phyloP scores from a whole-genome alignment of 1,284 basidiomycete genomes.

The Salmacisia buchloeana region DNA sequence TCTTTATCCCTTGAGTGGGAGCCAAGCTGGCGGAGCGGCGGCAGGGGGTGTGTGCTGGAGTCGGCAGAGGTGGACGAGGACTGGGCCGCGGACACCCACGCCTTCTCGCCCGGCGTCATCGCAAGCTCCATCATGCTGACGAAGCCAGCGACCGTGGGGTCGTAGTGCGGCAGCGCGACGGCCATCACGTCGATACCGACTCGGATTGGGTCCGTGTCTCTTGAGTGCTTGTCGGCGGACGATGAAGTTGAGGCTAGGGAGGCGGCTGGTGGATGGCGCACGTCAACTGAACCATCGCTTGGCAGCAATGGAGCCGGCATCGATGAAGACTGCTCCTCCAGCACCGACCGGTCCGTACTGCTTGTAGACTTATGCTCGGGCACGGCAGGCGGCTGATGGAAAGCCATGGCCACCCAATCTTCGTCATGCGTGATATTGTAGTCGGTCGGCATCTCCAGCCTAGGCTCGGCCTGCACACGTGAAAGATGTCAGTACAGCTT shows the following conservation, averaged over 20 bases:
- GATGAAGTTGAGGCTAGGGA: background rate
- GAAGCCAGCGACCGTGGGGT: constrained; percentile 22
- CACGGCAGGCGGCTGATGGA: constrained; percentile 10
- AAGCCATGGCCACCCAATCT: constrained; percentile 44
- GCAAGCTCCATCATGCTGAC: constrained; percentile 41
- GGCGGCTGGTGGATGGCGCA: background rate
- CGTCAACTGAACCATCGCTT: no score
- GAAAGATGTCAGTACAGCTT: background rate
- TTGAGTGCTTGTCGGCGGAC: background rate
- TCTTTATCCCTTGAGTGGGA: no score
- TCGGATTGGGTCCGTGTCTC: background rate
- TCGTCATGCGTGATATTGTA: constrained; percentile 45
- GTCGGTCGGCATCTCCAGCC: constrained; percentile 16
- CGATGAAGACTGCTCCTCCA: no score
- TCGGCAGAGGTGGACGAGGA: background rate
- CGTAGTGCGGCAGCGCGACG: constrained; percentile 34
- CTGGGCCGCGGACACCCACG: constrained; percentile 22
- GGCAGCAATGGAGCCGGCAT: no score
- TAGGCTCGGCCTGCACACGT: constrained; percentile 7
- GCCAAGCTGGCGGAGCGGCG: no score
- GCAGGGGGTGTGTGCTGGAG: no score
- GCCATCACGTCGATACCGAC: constrained; percentile 47
- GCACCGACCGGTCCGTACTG: no score
- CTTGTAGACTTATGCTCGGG: no score
- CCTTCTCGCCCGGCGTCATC: constrained; percentile 26